Percentiles rank a stretch among this genome's conserved stretches.
Conservation (phyloP, 129 eudicot species). For the Artemisia tridentata region DNA sequence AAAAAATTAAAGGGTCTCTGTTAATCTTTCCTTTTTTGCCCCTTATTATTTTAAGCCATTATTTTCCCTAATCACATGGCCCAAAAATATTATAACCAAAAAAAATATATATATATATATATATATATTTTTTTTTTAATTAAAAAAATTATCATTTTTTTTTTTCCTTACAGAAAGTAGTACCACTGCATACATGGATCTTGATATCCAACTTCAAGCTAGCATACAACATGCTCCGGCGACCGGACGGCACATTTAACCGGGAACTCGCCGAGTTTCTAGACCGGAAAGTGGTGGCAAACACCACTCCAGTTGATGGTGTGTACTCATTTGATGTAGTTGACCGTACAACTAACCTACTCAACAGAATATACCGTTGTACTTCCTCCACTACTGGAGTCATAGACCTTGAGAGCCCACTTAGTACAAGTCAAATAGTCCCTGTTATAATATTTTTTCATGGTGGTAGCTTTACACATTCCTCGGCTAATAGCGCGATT, state of each 20-base stretch:
- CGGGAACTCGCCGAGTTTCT: slow-evolving; percentile 86
- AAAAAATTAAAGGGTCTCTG: no score
- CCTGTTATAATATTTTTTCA: slow-evolving; percentile 90
- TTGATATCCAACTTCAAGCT: slow-evolving; percentile 88
- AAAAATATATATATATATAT: no score
- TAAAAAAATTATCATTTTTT: slow-evolving; percentile 18
- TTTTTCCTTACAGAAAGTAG: slow-evolving; percentile 62
- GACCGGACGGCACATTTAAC: slow-evolving; percentile 93
- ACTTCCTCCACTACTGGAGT: slow-evolving; percentile 30
- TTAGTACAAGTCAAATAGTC: slow-evolving; percentile 59
- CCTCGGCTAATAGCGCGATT: slow-evolving; percentile 86
- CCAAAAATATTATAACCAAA: no score
- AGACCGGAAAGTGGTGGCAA: slow-evolving; percentile 83
- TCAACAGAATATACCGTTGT: slow-evolving; percentile 70
- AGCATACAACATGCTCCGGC: slow-evolving; percentile 84
- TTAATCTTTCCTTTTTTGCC: no score
- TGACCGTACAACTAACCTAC: slow-evolving; percentile 63
- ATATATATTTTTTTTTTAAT: neutral
- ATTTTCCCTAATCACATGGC: no score
- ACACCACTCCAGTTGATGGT: slow-evolving; percentile 80
- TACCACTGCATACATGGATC: slow-evolving; percentile 94
- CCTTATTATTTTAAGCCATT: no score
- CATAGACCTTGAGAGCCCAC: slow-evolving; percentile 61
- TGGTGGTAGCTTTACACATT: slow-evolving; percentile 93
- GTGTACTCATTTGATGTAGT: slow-evolving; percentile 83